Base-by-base conservation (phyloP, 495 filamentous ascomycete species). In the Penicillium daleae region DNA sequence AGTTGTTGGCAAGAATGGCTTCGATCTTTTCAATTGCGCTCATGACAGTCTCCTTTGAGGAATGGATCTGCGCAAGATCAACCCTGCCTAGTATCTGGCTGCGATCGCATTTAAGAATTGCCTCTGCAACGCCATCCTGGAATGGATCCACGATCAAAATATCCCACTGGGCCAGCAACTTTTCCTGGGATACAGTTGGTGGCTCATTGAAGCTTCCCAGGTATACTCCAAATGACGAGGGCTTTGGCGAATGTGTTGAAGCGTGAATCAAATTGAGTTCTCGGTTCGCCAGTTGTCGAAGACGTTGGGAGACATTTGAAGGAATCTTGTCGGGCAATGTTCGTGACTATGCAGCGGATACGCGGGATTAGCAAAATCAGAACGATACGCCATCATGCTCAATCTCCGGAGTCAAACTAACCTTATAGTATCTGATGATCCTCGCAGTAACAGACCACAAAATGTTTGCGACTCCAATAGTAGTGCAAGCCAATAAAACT, bases 151-250 rank as follows among this genome's bases (percentile, higher is more conserved):
- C 69, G 7, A 85, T 69, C 35, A 84, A 54, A 17, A 80, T 63
- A 56, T 85, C 80, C 80, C 79, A 84, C 67, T 76, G 74, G 27
- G 67, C 53, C 6, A 84, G 65, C 24, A 83, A 35, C 7, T 60
- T 66, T 40, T 65, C 44, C 59, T 83, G 71, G 9, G 73, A 63
- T 29, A 70, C 50, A 15, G 67, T 74, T 1, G 69, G 69, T 12
- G 78, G 77, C 29, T 65, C 65, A 15, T 60, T 64, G 33, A 85
- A 75, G 7, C 60, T 56, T 17, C 83, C 83, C 4, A 85, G 68
- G 57, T 82, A 84, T 17, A 83, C 77, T 10, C 82, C 83, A 61
- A 82, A 83, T 21, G 80, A 78, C 6, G 69, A 66, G 8, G 80
- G 79, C 57, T 80, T 80, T 27, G 61, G 65, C 24, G 59, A 59